These are phyloP conservation scores for Hypoxylon sp. DNA, from an alignment of 2,329 filamentous ascomycete genomes.

Conservation along the genomic window DNA sequence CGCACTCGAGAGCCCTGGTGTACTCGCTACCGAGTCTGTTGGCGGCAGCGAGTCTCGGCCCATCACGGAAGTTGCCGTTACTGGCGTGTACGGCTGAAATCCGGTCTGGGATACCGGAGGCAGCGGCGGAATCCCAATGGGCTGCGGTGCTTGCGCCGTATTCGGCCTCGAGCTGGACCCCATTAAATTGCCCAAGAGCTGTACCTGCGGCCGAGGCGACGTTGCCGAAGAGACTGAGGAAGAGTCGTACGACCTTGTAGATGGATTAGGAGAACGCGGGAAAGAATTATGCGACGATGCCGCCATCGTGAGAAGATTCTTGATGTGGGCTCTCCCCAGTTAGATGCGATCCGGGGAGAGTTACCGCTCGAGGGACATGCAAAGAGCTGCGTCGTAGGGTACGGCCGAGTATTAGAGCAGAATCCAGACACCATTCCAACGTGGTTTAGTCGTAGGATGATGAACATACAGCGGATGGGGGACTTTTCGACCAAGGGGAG, in stretches of 20 bases:
- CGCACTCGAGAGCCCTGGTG: constrained; percentile 60
- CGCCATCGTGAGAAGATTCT: constrained; percentile 61
- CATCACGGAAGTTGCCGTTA: constrained; percentile 61
- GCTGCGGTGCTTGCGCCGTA: constrained; percentile 62
- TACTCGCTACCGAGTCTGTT: constrained; percentile 67
- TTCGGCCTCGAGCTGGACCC: constrained; percentile 63
- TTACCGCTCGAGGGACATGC: constrained; percentile 57
- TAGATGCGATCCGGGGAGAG: constrained; percentile 53
- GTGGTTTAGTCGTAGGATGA: constrained; percentile 40
- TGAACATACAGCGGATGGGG: constrained; percentile 45
- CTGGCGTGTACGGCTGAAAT: constrained; percentile 66
- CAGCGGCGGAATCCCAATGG: constrained; percentile 65
- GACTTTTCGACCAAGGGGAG: constrained; percentile 32
- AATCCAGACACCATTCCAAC: constrained; percentile 43
- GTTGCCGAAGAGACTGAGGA: constrained; percentile 72
- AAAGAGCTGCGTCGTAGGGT: constrained; percentile 48
- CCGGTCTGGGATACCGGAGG: constrained; percentile 58
- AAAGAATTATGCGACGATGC: constrained; percentile 68
- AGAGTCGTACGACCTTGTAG: constrained; percentile 72
- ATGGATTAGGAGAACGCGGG: constrained; percentile 71
- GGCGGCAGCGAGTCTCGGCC: constrained; percentile 72
- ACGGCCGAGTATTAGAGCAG: constrained; percentile 43
- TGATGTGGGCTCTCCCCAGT: constrained; percentile 52
- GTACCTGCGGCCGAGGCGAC: constrained; percentile 66
- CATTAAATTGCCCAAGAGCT: constrained; percentile 66